Evolutionary conservation across 2,329 filamentous ascomycete species (phyloP).

Genomic region (Samsoniella hepiali): DNA sequence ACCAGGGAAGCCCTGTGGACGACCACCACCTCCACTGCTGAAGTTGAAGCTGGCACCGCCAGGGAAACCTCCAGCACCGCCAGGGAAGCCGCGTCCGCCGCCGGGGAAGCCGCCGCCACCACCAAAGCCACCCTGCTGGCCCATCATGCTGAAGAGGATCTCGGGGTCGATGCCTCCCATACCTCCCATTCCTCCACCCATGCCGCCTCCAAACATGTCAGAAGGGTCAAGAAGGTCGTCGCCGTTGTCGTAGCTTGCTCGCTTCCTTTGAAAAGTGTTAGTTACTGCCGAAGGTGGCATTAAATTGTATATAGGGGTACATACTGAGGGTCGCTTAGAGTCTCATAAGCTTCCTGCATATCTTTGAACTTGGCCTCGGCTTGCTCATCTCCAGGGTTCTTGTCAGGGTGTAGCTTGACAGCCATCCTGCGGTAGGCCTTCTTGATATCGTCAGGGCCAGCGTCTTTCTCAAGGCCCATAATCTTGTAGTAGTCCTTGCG

Average conservation of each 20-base stretch:
- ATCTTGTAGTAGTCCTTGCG: constrained; percentile 99
- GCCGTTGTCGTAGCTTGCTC: constrained; percentile 85
- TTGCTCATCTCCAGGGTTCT: constrained; percentile 82
- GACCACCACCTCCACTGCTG: constrained; percentile 41
- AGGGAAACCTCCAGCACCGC: constrained; percentile 49
- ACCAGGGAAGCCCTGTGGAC: constrained; percentile 56
- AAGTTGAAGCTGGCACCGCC: constrained; percentile 47
- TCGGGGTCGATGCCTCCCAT: constrained; percentile 71
- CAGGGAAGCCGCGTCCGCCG: constrained; percentile 43
- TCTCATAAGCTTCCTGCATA: constrained; percentile 95
- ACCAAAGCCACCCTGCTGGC: constrained; percentile 57
- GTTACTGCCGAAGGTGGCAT: constrained; percentile 19
- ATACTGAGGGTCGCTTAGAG: constrained; percentile 87
- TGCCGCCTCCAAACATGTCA: constrained; percentile 76
- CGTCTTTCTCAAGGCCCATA: constrained; percentile 81
- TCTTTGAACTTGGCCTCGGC: constrained; percentile 97
- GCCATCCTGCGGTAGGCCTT: constrained; percentile 95
- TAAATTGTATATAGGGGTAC: constrained; percentile 35
- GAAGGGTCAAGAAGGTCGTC: constrained; percentile 85
- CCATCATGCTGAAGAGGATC: constrained; percentile 83
- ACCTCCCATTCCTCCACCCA: constrained; percentile 63
- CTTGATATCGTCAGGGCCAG: constrained; percentile 82
- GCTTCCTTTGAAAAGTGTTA: constrained; percentile 61
- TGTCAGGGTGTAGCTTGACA: constrained; percentile 93
- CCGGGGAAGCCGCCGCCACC: constrained; percentile 52